Evolutionary conservation across 1,139 yeast species (phyloP).

Genomic region (Chernovozyma sophiae-reginae): DNA sequence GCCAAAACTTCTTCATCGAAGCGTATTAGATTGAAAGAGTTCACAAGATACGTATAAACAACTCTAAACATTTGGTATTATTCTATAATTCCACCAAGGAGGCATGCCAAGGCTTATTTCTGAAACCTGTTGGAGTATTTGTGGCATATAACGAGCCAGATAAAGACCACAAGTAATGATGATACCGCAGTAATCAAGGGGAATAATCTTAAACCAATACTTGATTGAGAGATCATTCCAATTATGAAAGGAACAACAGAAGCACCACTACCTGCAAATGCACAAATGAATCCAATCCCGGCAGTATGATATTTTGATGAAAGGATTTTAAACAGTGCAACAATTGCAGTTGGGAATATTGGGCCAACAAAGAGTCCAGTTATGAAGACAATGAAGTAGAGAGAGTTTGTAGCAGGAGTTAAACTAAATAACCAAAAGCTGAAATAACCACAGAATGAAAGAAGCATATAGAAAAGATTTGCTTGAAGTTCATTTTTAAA

Average conservation of each 20-base stretch:
- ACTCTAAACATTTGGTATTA: too few species aligned
- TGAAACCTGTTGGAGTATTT: too few species aligned
- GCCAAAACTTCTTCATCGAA: too few species aligned
- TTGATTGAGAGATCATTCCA: conserved; percentile 46
- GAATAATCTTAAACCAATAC: conserved; percentile 29
- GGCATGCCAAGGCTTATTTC: too few species aligned
- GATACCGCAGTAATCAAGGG: conserved; percentile 32
- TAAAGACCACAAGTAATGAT: conserved; percentile 8
- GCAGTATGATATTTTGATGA: conserved; percentile 61
- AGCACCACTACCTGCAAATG: conserved; percentile 75
- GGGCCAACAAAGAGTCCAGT: conserved; percentile 78
- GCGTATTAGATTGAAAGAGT: too few species aligned
- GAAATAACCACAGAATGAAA: conserved; percentile 27
- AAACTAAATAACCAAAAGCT: conserved; percentile 28
- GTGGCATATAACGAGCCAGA: conserved; percentile 31
- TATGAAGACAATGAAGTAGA: conserved; percentile 41
- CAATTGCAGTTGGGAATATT: conserved; percentile 70
- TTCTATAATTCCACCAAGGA: too few species aligned
- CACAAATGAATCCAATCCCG: conserved; percentile 74
- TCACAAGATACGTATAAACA: too few species aligned
- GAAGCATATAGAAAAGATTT: conserved; percentile 22
- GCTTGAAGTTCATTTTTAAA: conserved; percentile 48
- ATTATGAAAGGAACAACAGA: conserved; percentile 62
- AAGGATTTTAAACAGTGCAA: conserved; percentile 57
- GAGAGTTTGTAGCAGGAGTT: conserved; percentile 16